phyloP scores from a whole-genome alignment of 2,329 filamentous ascomycete genomes.

The Cladosporium halotolerans region DNA sequence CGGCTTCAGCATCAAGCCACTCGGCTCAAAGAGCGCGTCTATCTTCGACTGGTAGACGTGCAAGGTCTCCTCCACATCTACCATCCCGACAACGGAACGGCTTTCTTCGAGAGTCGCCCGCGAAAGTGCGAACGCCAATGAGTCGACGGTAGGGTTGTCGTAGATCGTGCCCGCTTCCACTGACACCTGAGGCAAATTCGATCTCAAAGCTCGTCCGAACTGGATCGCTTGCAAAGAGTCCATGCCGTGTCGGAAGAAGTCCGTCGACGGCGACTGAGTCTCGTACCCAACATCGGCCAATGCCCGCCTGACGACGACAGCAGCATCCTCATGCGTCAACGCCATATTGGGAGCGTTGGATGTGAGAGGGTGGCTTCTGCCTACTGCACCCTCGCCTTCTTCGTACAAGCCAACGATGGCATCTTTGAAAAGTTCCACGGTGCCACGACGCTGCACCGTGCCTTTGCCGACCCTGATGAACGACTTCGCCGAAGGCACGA shows the following conservation, averaged over 20 bases:
- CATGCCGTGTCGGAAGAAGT: not conserved
- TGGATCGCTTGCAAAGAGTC: not conserved
- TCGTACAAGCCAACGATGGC: not conserved
- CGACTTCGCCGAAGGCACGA: not conserved
- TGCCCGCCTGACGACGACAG: not conserved
- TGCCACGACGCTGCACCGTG: not conserved
- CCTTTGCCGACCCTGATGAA: not conserved
- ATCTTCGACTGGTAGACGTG: not conserved
- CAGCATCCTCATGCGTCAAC: not conserved
- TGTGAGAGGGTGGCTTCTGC: too few species aligned
- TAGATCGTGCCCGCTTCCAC: not conserved
- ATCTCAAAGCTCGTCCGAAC: not conserved
- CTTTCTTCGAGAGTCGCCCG: too few species aligned
- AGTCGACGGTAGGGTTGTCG: not conserved
- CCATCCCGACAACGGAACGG: not conserved
- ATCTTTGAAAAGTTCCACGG: not conserved
- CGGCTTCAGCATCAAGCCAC: not conserved
- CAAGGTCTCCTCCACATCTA: not conserved
- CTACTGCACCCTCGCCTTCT: not conserved
- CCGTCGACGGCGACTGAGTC: not conserved
- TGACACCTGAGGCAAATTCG: not conserved
- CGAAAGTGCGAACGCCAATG: not conserved
- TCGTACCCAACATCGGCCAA: not conserved
- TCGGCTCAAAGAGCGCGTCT: too few species aligned
- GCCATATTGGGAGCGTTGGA: not conserved